Evolutionary conservation across 257 asterid genomes (phyloP).

Genomic region (Jacaranda mimosifolia): DNA sequence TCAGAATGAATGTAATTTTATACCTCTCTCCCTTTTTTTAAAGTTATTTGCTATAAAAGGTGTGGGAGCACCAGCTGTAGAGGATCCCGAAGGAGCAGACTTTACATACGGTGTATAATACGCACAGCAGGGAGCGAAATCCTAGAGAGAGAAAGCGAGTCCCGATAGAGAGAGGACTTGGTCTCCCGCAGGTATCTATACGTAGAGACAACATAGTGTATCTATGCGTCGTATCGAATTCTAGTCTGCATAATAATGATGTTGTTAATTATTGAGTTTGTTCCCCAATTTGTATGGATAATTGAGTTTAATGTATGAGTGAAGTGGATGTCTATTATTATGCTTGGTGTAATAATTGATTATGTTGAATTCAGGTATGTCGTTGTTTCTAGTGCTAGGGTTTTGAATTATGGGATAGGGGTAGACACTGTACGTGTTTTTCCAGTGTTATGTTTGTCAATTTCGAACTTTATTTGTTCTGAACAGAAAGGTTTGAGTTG

Average conservation of each 20-base stretch:
- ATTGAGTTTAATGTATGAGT: constrained; percentile 1
- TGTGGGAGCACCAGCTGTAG: not conserved
- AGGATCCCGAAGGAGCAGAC: not conserved
- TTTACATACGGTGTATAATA: not conserved
- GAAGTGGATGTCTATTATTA: not conserved
- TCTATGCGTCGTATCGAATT: constrained; percentile 4
- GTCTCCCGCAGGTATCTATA: constrained; percentile 16
- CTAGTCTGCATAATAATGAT: not conserved
- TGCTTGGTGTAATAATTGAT: not conserved
- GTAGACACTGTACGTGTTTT: not conserved
- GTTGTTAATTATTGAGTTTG: not conserved
- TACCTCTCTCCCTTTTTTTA: too few relatives aligned
- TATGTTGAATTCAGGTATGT: constrained; percentile 26
- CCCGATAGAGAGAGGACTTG: constrained; percentile 2
- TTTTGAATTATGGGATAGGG: not conserved
- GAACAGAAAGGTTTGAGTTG: constrained; percentile 17
- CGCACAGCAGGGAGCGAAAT: too few relatives aligned
- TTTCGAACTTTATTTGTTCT: not conserved
- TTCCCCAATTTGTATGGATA: not conserved
- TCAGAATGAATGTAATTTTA: too few relatives aligned
- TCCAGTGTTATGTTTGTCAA: not conserved
- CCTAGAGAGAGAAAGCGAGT: not conserved
- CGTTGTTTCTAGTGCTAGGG: not conserved
- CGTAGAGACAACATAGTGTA: not conserved
- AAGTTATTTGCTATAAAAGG: too few relatives aligned